Conservation (phyloP, 2,329 filamentous ascomycete species). For the Aureobasidium sp. region DNA sequence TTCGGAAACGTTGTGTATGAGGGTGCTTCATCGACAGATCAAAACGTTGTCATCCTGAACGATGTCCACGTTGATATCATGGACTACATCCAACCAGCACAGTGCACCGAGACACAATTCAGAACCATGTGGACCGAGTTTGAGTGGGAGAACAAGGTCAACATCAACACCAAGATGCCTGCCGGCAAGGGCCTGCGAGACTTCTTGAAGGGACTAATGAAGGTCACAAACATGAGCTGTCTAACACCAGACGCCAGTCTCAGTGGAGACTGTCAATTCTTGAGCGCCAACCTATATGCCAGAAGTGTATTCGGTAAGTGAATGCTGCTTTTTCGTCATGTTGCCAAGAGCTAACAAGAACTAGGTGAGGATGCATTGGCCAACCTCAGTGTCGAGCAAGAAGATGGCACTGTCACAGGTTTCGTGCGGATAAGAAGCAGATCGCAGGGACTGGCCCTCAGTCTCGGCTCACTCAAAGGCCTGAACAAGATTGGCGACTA, state of each 20-base stretch:
- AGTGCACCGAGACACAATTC: slow-evolving; percentile 97
- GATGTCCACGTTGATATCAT: slow-evolving; percentile 98
- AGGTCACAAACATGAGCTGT: slow-evolving; percentile 97
- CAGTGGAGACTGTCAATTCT: slow-evolving; percentile 95
- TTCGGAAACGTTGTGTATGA: slow-evolving; percentile 99
- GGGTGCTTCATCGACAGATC: slow-evolving; percentile 82
- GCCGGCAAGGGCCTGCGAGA: slow-evolving; percentile 77
- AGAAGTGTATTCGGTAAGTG: slow-evolving; percentile 94
- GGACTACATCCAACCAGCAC: slow-evolving; percentile 98
- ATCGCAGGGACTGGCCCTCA: slow-evolving; percentile 89
- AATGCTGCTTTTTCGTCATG: not conserved
- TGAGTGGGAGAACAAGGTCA: slow-evolving; percentile 99
- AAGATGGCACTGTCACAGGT: slow-evolving; percentile 90
- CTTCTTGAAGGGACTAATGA: slow-evolving; percentile 92
- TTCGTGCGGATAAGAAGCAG: slow-evolving; percentile 97
- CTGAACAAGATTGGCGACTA: slow-evolving; percentile 61
- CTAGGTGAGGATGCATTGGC: slow-evolving; percentile 95
- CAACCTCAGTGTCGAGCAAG: slow-evolving; percentile 96
- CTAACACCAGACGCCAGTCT: slow-evolving; percentile 92
- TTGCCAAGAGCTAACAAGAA: slow-evolving; percentile 17
- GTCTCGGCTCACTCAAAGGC: slow-evolving; percentile 88
- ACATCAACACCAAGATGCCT: slow-evolving; percentile 83
- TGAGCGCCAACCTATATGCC: slow-evolving; percentile 94
- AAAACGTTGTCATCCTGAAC: slow-evolving; percentile 94
- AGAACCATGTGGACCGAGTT: slow-evolving; percentile 99